Conservation (phyloP, 2,329 filamentous ascomycete species). For the Penicillium psychrosexuale region DNA sequence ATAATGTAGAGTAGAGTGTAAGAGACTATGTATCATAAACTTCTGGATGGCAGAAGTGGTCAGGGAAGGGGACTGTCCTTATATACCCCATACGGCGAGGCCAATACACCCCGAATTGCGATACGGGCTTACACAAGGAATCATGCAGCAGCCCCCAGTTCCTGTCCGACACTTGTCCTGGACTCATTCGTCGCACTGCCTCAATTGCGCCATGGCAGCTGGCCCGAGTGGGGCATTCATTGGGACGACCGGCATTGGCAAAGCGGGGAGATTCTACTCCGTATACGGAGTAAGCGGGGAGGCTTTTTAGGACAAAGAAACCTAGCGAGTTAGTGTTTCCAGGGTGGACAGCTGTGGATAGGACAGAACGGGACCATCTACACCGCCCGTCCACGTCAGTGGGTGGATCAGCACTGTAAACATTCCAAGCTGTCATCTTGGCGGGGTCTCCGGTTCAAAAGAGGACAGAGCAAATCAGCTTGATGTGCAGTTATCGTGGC, state of each 20-base stretch:
- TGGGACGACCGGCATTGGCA: not conserved
- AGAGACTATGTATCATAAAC: not conserved
- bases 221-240: slow-evolving; percentile 4
- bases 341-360: not conserved
- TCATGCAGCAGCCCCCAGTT: slow-evolving; percentile 8
- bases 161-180: slow-evolving; percentile 20
- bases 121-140: not conserved
- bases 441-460: not conserved
- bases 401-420: not conserved
- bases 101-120: not conserved
- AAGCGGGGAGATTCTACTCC: not conserved
- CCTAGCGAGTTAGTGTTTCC: not conserved
- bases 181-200: slow-evolving; percentile 14
- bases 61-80: not conserved
- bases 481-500: slow-evolving; percentile 13
- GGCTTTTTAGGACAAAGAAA: not conserved
- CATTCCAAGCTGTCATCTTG: not conserved
- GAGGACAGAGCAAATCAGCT: not conserved
- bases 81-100: slow-evolving; percentile 6
- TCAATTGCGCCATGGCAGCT: slow-evolving; percentile 13
- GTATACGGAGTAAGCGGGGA: not conserved
- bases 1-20: not conserved
- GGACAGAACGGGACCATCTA: not conserved
- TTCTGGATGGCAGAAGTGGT: not conserved
- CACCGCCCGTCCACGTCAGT: not conserved